Conservation (phyloP, 2,329 filamentous ascomycete species). For the Plenodomus lindquistii region DNA sequence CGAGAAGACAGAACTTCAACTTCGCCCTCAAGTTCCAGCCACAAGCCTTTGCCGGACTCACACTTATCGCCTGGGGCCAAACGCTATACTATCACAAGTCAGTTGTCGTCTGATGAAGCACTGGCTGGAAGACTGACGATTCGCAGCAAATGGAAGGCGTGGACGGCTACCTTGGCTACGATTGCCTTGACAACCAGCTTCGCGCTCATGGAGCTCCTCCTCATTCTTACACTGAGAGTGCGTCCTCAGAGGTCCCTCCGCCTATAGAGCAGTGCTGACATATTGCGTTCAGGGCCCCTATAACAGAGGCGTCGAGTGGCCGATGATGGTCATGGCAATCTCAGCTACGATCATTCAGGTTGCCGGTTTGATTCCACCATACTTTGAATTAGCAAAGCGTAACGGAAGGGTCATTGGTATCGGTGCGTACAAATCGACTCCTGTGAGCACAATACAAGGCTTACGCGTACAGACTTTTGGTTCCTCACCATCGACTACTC, state of each 20-base stretch:
- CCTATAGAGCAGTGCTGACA: background rate
- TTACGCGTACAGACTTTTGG: slow-evolving; percentile 50
- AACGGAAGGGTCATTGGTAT: slow-evolving; percentile 65
- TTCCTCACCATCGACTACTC: slow-evolving; percentile 64
- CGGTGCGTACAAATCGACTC: slow-evolving; percentile 48
- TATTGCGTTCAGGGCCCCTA: slow-evolving; percentile 55
- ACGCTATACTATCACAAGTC: slow-evolving; percentile 57
- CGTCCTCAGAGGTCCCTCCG: slow-evolving; percentile 7
- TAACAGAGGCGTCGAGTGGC: slow-evolving; percentile 56
- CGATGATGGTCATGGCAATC: slow-evolving; percentile 61
- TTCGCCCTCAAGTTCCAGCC: slow-evolving; percentile 59
- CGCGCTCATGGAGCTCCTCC: slow-evolving; percentile 58
- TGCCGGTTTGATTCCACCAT: slow-evolving; percentile 62
- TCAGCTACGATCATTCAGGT: slow-evolving; percentile 62
- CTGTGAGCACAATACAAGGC: background rate
- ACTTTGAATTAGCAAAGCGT: slow-evolving; percentile 65
- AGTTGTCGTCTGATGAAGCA: background rate
- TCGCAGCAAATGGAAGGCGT: slow-evolving; percentile 51
- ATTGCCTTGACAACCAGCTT: slow-evolving; percentile 50
- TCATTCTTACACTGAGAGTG: slow-evolving; percentile 62
- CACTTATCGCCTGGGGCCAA: slow-evolving; percentile 57
- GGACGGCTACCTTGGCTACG: slow-evolving; percentile 52
- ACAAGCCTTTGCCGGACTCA: slow-evolving; percentile 56
- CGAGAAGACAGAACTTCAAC: slow-evolving; percentile 54
- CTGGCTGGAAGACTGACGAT: slow-evolving; percentile 3